Percentiles rank a stretch among this genome's conserved stretches.
These are phyloP conservation scores for Talaromyces atroroseus DNA, from an alignment of 2,329 filamentous ascomycete genomes.

Conservation along the genomic window DNA sequence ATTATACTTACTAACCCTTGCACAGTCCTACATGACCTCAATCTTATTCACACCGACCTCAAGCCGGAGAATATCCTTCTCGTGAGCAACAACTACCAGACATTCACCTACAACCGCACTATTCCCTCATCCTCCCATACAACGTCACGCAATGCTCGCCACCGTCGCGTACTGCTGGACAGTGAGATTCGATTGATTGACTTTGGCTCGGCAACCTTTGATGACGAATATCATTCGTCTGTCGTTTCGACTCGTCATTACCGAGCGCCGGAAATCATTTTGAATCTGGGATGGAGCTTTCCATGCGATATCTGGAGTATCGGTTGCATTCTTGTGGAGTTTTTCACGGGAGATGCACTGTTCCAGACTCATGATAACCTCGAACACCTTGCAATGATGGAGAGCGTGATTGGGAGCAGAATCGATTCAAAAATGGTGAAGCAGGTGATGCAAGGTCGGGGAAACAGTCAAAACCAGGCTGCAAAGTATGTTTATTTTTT, in stretches of 20 bases:
- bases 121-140: slow-evolving; percentile 60
- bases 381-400: slow-evolving; percentile 66
- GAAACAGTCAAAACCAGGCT: slow-evolving; percentile 48
- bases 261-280: slow-evolving; percentile 61
- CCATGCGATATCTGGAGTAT: slow-evolving; percentile 67
- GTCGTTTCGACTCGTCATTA: slow-evolving; percentile 64
- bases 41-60: slow-evolving; percentile 85
- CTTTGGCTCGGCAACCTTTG: slow-evolving; percentile 63
- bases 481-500: slow-evolving; percentile 48
- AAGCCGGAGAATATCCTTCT: slow-evolving; percentile 65
- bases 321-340: slow-evolving; percentile 63
- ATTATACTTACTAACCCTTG: slow-evolving; percentile 21
- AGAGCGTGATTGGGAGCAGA: slow-evolving; percentile 53
- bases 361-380: slow-evolving; percentile 66
- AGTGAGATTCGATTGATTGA: slow-evolving; percentile 64
- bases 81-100: slow-evolving; percentile 60
- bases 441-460: slow-evolving; percentile 47
- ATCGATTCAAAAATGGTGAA: slow-evolving; percentile 52
- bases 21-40: slow-evolving; percentile 87
- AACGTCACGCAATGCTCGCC: slow-evolving; percentile 53
- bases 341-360: slow-evolving; percentile 62
- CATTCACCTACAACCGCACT: slow-evolving; percentile 63
- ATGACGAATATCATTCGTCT: slow-evolving; percentile 64
- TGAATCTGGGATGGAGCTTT: slow-evolving; percentile 63
- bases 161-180: slow-evolving; percentile 58